Conservation (phyloP, 805 yeast genomes). For the Candida stauntonica region DNA sequence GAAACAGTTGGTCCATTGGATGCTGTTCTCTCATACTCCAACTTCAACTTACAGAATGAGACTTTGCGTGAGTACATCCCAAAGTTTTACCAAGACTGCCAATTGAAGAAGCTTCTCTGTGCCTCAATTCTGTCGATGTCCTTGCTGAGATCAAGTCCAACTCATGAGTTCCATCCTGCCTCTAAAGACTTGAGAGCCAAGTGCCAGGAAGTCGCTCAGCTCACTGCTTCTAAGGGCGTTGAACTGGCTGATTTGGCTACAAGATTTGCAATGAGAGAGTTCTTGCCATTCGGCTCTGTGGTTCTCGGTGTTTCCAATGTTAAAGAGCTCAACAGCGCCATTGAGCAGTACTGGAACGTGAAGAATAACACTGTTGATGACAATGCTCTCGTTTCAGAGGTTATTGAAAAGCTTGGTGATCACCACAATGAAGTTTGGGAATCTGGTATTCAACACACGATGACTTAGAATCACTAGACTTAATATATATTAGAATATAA, state of each 20-base stretch:
- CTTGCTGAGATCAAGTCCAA: conserved; percentile 58
- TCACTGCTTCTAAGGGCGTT: conserved; percentile 32
- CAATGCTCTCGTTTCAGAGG: conserved; percentile 35
- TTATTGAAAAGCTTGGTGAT: conserved; percentile 43
- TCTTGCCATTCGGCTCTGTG: conserved; percentile 41
- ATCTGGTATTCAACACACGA: conserved; percentile 36
- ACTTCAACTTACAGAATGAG: conserved; percentile 78
- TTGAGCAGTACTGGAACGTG: conserved; percentile 51
- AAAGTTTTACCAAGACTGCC: conserved; percentile 47
- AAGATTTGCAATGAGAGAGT: conserved; percentile 58
- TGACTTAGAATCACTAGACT: background rate
- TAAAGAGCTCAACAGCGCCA: conserved; percentile 60
- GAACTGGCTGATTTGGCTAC: conserved; percentile 83
- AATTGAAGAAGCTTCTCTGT: conserved; percentile 57
- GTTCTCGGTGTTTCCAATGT: conserved; percentile 74
- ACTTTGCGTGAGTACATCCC: conserved; percentile 42
- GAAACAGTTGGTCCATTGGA: conserved; percentile 62
- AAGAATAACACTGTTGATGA: conserved; percentile 28
- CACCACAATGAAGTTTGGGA: conserved; percentile 67
- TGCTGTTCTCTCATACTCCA: conserved; percentile 71
- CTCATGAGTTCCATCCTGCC: conserved; percentile 82
- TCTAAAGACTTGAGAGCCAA: conserved; percentile 45
- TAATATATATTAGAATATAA: background rate
- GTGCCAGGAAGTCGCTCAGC: conserved; percentile 40
- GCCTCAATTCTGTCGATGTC: conserved; percentile 92